Base-by-base conservation (phyloP, 495 filamentous ascomycete genomes). In the Hypoxylon lienhwacheense region DNA sequence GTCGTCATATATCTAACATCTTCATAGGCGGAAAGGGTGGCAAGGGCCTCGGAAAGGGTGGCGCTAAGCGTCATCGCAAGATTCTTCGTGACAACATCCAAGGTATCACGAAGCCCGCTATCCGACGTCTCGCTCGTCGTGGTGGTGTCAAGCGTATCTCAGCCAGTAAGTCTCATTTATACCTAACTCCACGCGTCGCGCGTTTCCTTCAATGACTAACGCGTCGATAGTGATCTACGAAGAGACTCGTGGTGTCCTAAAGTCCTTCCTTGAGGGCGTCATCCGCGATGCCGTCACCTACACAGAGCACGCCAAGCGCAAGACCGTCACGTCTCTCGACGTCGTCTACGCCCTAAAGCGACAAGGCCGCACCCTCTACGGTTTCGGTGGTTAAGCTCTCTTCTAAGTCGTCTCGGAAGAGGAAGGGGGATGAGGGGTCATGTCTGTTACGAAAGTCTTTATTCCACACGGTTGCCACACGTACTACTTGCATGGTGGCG, bases 71-170 rank as follows among this genome's bases (percentile, higher is more conserved):
- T 77, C 90, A 96, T 76, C 87, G 93, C 67, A 98, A 97, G 87
- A 97, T 98, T 80, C 83, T 98, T 71, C 90, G 92, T 73, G 92
- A 97, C 86, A 97, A 97, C 86, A 96, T 97, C 74, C 92, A 97
- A 71, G 93, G 93, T 82, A 99, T 99, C 77, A 99, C 93, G 75
- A 99, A 99, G 90, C 93, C 93, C 73, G 93, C 93, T 72, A 99
- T 99, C 81, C 90, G 93, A 74, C 95, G 93, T 95, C 93, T 99
- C 75, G 93, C 93, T 53, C 91, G 91, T 75, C 91, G 91, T 90
- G 91, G 91, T 79, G 91, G 91, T 90, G 91, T 97, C 81, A 97
- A 99, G 90, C 93, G 95, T 97, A 99, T 99, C 81, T 97, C 95
- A 70, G 88, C 88, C 75, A 91, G 84, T 87, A 83, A 64, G 84